Percentiles rank a stretch among this genome's conserved stretches.
Evolutionary conservation across 139 green algal genomes (phyloP).

Genomic region (Raphidocelis subcapitata): DNA sequence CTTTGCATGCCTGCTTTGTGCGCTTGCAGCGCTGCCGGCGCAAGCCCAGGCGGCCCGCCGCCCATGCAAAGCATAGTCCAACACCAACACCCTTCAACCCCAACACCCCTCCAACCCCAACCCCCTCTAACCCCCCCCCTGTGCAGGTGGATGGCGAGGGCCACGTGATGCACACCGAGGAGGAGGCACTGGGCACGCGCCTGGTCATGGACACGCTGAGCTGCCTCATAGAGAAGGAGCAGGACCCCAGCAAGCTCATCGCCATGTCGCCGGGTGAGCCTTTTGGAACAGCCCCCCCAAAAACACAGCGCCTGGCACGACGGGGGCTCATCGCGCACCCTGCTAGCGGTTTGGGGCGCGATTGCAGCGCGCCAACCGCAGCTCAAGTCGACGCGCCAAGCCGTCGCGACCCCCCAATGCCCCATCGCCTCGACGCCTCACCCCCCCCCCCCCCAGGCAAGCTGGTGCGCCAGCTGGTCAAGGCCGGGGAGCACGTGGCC

Average conservation of each 20-base stretch:
- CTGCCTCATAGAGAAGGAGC: constrained; percentile 89
- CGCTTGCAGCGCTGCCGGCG: too few relatives aligned
- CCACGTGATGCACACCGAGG: constrained; percentile 93
- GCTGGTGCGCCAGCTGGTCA: constrained; percentile 79
- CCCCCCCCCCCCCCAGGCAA: constrained; percentile 64
- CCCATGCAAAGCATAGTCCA: too few relatives aligned
- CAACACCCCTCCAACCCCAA: too few relatives aligned
- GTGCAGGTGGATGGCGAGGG: constrained; percentile 85
- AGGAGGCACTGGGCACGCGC: constrained; percentile 87
- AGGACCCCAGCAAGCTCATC: constrained; percentile 52
- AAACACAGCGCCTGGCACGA: constrained; percentile 7
- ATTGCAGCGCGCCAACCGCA: too few relatives aligned
- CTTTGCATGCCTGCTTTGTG: too few relatives aligned
- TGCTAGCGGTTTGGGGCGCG: too few relatives aligned
- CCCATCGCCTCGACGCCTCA: neutral
- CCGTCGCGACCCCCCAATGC: too few relatives aligned
- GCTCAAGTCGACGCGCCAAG: too few relatives aligned
- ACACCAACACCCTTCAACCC: too few relatives aligned
- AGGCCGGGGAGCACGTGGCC: constrained; percentile 64
- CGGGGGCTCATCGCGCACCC: too few relatives aligned
- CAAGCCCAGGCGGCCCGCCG: too few relatives aligned
- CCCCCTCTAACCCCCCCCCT: neutral
- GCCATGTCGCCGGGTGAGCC: too few relatives aligned
- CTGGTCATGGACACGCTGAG: constrained; percentile 88
- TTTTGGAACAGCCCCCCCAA: constrained; percentile 4